Conservation (phyloP, 345 rosid species). For the Brassica carinata region DNA sequence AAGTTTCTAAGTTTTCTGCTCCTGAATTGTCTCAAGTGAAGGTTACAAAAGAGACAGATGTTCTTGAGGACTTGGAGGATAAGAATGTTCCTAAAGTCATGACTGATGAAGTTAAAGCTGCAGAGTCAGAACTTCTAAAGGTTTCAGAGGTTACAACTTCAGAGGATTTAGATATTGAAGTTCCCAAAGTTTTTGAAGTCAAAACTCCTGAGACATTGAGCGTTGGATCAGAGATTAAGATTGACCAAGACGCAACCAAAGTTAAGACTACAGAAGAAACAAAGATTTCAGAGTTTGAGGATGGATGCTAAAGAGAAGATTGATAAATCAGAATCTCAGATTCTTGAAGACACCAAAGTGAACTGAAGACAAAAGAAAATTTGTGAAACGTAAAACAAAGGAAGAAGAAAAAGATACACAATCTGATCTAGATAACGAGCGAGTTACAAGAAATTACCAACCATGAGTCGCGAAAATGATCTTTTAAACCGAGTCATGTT, state of each 20-base stretch:
- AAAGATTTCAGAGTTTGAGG: slow-evolving; percentile 16
- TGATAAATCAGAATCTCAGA: neutral
- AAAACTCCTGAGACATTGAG: slow-evolving; percentile 14
- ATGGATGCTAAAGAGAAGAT: slow-evolving; percentile 38
- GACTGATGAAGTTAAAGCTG: slow-evolving; percentile 25
- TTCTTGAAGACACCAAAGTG: neutral
- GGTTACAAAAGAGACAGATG: slow-evolving; percentile 22
- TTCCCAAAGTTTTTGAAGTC: slow-evolving; percentile 13
- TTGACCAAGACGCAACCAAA: slow-evolving; percentile 1
- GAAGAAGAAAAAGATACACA: slow-evolving; percentile 1
- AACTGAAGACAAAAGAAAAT: neutral
- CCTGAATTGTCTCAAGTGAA: slow-evolving; percentile 4
- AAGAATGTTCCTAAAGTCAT: slow-evolving; percentile 18
- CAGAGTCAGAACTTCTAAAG: slow-evolving; percentile 31
- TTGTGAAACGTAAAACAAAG: neutral
- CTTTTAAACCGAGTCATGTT: neutral
- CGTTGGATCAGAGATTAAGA: slow-evolving; percentile 6
- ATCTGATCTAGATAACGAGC: slow-evolving; percentile 19
- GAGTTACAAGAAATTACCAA: slow-evolving; percentile 21
- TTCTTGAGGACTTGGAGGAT: slow-evolving; percentile 22
- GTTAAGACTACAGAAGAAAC: slow-evolving; percentile 8
- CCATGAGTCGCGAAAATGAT: slow-evolving; percentile 26
- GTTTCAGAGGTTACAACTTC: slow-evolving; percentile 29
- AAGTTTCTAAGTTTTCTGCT: neutral
- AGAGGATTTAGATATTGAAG: slow-evolving; percentile 26